A percentile compares a stretch with the other conserved stretches of the same genome.
Evolutionary conservation across 139 green algal species (phyloP).

Genomic region (Tetraselmis striata): DNA sequence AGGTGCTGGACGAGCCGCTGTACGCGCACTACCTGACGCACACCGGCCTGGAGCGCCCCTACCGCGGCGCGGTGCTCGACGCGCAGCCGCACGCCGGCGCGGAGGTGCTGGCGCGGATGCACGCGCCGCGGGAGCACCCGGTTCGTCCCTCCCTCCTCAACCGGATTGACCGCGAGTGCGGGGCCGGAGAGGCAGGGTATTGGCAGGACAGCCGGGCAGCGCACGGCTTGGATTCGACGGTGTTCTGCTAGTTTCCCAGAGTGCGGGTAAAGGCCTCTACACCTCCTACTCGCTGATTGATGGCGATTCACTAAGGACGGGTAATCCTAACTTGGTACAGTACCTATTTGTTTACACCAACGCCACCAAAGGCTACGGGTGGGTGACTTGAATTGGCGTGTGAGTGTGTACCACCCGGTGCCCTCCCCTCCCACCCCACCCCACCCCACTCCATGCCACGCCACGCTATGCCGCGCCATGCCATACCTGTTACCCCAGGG

Average conservation of each 20-base stretch:
- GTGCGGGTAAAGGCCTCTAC: no score
- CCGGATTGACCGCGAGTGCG: background rate
- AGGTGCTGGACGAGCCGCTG: slow-evolving; percentile 53
- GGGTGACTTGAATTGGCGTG: no score
- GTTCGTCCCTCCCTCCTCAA: background rate
- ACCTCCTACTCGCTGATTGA: no score
- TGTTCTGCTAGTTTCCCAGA: background rate
- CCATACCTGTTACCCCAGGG: no score
- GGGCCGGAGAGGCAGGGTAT: background rate
- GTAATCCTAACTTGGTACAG: no score
- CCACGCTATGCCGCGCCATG: no score
- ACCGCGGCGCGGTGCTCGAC: slow-evolving; percentile 16
- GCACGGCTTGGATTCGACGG: background rate
- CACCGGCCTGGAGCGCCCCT: slow-evolving; percentile 29
- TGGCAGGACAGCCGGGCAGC: background rate
- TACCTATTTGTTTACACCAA: no score
- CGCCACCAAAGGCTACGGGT: no score
- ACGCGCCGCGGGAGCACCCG: background rate
- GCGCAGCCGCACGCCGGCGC: background rate
- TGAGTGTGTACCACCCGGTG: no score
- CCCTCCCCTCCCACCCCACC: no score
- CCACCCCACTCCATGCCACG: no score
- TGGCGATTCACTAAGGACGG: no score
- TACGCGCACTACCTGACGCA: slow-evolving; percentile 48
- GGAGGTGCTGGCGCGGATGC: background rate